phyloP scores from a whole-genome alignment of 2,329 filamentous ascomycete genomes.

The Cladobotryum mycophilum region DNA sequence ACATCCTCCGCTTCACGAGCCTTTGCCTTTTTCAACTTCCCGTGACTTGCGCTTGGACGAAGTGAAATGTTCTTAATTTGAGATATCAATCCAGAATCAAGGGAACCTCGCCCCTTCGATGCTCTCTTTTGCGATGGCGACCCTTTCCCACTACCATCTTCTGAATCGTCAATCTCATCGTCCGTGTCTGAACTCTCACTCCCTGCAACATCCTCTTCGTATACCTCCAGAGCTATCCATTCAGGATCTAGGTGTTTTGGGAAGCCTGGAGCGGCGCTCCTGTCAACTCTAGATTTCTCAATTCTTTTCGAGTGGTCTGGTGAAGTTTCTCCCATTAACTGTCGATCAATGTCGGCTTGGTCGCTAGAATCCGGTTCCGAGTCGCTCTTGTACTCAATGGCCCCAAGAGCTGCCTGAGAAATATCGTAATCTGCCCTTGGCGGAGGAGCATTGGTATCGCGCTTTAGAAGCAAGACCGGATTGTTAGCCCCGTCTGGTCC shows the following conservation, averaged over 20 bases:
- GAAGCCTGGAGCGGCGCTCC: constrained; percentile 29
- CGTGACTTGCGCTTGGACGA: constrained; percentile 11
- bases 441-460: constrained; percentile 33
- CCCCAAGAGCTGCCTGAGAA: neutral
- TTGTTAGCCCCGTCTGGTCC: constrained; percentile 42
- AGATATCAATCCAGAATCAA: constrained; percentile 34
- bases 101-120: constrained; percentile 18
- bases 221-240: constrained; percentile 89
- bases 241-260: constrained; percentile 76
- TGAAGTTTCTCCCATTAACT: constrained; percentile 29
- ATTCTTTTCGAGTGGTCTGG: too few species aligned
- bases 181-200: constrained; percentile 26
- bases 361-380: constrained; percentile 16
- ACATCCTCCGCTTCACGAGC: neutral
- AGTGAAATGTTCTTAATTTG: constrained; percentile 37
- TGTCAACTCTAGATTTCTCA: neutral
- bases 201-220: constrained; percentile 52
- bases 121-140: constrained; percentile 10
- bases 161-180: constrained; percentile 33
- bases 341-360: constrained; percentile 41
- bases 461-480: constrained; percentile 29
- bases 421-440: constrained; percentile 22
- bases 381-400: neutral
- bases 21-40: neutral
- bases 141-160: constrained; percentile 22